A percentile compares a stretch with the other conserved stretches of the same genome.
Conservation (phyloP, 2,329 filamentous ascomycete species). For the Dryadomyces quercivorus region DNA sequence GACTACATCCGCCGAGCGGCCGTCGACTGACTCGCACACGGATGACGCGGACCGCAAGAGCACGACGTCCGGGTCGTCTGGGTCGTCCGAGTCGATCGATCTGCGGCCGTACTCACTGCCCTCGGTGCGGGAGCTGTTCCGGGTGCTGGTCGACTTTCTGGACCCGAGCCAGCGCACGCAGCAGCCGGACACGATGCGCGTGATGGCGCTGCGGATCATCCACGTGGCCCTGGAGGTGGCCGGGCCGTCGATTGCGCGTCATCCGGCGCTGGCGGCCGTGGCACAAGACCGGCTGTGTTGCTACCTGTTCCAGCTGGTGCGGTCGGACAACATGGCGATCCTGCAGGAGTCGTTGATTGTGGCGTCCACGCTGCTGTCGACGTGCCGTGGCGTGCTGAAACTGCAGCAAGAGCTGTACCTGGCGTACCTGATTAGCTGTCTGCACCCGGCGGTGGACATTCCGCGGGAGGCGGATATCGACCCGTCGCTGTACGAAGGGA, state of each 20-base stretch:
- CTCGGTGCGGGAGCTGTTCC: constrained; percentile 86
- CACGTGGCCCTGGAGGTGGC: constrained; percentile 95
- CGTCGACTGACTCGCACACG: constrained; percentile 3
- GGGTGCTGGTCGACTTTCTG: constrained; percentile 84
- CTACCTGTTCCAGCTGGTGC: constrained; percentile 88
- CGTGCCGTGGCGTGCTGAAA: constrained; percentile 82
- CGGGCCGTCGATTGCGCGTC: constrained; percentile 84
- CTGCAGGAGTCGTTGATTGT: constrained; percentile 88
- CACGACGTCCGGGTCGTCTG: constrained; percentile 11
- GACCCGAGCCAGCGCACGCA: constrained; percentile 89
- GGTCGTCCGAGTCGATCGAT: constrained; percentile 33
- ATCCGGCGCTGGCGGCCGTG: constrained; percentile 74
- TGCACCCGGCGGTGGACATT: constrained; percentile 90
- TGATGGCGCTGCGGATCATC: constrained; percentile 95
- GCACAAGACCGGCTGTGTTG: constrained; percentile 90
- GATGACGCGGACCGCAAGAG: constrained; percentile 11
- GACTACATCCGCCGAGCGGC: background rate
- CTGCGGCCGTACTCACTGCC: constrained; percentile 86
- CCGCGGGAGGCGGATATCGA: constrained; percentile 84
- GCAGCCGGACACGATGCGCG: constrained; percentile 87
- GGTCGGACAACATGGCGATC: constrained; percentile 92
- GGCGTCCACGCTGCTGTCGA: constrained; percentile 78
- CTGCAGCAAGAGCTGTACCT: constrained; percentile 93
- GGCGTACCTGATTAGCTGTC: constrained; percentile 84
- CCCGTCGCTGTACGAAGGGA: constrained; percentile 80